Evolutionary conservation across 2,329 filamentous ascomycete species (phyloP), one percentile per base, ranked within the genome.

Genomic region (Thielaviopsis punctulata): DNA sequence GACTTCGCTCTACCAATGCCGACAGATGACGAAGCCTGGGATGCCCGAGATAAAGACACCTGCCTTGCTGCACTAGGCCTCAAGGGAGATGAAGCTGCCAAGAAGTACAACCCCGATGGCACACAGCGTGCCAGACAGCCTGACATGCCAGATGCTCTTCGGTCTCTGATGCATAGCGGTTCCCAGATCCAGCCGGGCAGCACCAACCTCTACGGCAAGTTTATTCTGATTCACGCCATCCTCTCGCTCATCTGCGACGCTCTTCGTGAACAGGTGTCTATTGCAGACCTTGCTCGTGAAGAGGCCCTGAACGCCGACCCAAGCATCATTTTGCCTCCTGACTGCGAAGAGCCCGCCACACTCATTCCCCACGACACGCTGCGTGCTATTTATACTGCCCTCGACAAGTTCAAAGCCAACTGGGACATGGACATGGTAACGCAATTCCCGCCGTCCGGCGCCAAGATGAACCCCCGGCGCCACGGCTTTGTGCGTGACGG

Each of bases 131-230:
- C 73, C 48, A 82, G 77, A 58, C 82, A 87, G 59, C 73, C 82
- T 1, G 73, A 79, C 58, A 69, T 86, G 64, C 70, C 76, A 55
- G 69, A 77, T 54, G 79, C 76, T 1, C 66, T 86, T 52, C 72
- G 73, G 50, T 73, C 77, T 1, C 66, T 87, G 43, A 69, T 84
- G 52, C 73, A 82, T 56, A 66, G 68, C 5, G 73, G 69, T 9
- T 72, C 75, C 56, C 71, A 76, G 47, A 76, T 86, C 51, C 75
- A 78, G 53, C 75, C 77, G 3, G 75, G 78, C 45, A 75, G 75
- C 21, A 86, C 82, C 1, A 87, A 86, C 58, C 68, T 82, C 2
- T 84, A 80, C 59, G 80, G 79, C 33, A 87, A 87, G 60, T 86
- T 86, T 59, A 75, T 87, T 52, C 64, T 87, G 46, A 77, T 87